Base-by-base conservation (phyloP, 495 filamentous ascomycete species). In the Eremomyces bilateralis region DNA sequence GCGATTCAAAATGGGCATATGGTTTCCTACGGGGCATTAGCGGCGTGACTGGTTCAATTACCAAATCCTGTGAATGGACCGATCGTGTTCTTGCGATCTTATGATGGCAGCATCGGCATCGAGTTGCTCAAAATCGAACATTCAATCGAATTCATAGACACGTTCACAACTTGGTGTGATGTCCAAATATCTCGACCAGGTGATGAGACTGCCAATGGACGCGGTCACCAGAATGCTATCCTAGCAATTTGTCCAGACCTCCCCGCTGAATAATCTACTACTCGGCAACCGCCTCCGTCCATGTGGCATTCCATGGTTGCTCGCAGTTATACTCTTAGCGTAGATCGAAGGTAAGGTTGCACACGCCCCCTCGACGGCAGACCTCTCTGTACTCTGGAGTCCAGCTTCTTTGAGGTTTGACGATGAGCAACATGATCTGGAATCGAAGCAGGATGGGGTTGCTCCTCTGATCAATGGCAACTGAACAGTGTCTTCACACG, bases 251-350 rank as follows among this genome's bases (percentile, higher is more conserved):
- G 19, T 38, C 17, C 10, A 16, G 41, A 16, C 32, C 29, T 21
- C 49, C 54, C 34, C 68, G 68, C 71, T 61, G 67, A 57, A 56
- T 60, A 76, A 80, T 82, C 73, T 75, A 71, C 73, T 74, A 71
- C 73, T 66, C 67, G 61, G 65, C 63, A 67, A 64, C 61, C 72
- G 40, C 41, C 20, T 24, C 21, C n/a, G n/a, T n/a, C 30, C 30
- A 32, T 8, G 6, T 6, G 24, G 24, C 13, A 27, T 13, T 8
- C 59, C 29, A 70, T 69, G 72, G 68, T 66, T 77, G 56, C 41
- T 24, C 62, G 61, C 62, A 72, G 76, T 70, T 80, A 82, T 65
- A 82, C 73, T 64, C 63, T 59, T 69, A 63, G 74, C 74, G 71
- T 52, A 82, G 50, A 80, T 38, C 31, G 58, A 79, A 51, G 48